These are phyloP conservation scores for Amanita rimosa DNA, from an alignment of 768 basidiomycete genomes.

Conservation along the genomic window DNA sequence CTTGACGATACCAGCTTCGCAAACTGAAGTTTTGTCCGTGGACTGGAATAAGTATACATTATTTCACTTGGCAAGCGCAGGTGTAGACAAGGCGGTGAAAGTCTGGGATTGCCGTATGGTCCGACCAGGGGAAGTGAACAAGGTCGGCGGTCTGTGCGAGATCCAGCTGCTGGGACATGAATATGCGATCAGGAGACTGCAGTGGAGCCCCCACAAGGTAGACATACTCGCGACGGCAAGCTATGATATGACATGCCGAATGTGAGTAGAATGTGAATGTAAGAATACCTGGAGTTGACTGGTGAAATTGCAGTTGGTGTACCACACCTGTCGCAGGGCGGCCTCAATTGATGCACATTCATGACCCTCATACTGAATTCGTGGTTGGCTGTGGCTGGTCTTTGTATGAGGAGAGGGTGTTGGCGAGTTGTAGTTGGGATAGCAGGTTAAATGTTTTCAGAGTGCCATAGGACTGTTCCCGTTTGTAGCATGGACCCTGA, in stretches of 20 bases:
- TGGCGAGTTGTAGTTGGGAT: constrained; percentile 93
- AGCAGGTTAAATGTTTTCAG: constrained; percentile 71
- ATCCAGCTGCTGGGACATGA: constrained; percentile 71
- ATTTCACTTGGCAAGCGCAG: constrained; percentile 63
- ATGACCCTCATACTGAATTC: constrained; percentile 91
- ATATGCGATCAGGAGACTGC: constrained; percentile 81
- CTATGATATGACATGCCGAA: constrained; percentile 93
- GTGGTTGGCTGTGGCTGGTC: constrained; percentile 90
- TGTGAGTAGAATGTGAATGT: constrained; percentile 39
- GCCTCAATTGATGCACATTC: constrained; percentile 51
- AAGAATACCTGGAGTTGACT: not conserved
- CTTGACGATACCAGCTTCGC: constrained; percentile 69
- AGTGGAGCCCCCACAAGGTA: constrained; percentile 76
- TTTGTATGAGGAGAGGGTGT: constrained; percentile 75
- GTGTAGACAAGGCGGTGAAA: constrained; percentile 66
- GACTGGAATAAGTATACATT: constrained; percentile 94
- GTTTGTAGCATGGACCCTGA: constrained; percentile 32
- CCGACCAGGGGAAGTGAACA: constrained; percentile 36
- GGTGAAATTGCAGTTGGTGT: constrained; percentile 48
- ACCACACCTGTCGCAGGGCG: constrained; percentile 41
- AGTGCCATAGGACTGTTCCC: constrained; percentile 23
- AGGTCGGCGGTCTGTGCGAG: constrained; percentile 67
- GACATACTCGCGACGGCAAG: constrained; percentile 59
- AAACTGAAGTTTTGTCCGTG: constrained; percentile 66
- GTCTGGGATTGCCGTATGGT: constrained; percentile 89